A percentile compares a stretch with the other conserved stretches of the same genome.
These are phyloP conservation scores for Alternaria arbusti DNA, from an alignment of 2,329 filamentous ascomycete species.

Conservation along the genomic window DNA sequence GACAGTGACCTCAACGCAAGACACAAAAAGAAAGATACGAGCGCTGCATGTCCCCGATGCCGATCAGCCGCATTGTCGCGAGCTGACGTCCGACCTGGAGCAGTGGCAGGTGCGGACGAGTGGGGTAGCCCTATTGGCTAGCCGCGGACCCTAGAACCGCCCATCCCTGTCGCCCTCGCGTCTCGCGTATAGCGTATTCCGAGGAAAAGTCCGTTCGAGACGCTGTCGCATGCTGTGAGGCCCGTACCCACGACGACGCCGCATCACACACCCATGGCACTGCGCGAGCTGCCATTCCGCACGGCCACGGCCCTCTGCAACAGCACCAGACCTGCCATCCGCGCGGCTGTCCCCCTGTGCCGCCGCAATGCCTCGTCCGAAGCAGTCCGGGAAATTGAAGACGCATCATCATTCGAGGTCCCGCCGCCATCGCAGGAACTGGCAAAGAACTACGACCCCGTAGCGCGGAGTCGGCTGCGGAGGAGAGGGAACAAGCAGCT, in stretches of 20 bases:
- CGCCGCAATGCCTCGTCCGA: constrained; percentile 58
- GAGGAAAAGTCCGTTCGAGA: constrained; percentile 23
- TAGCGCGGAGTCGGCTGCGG: constrained; percentile 54
- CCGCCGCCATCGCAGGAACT: constrained; percentile 49
- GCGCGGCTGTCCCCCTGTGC: constrained; percentile 27
- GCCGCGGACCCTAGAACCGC: constrained; percentile 1
- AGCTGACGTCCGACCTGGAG: constrained; percentile 6
- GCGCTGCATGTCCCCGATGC: not conserved
- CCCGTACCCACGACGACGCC: constrained; percentile 15
- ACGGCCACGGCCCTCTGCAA: constrained; percentile 33
- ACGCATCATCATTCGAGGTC: constrained; percentile 53
- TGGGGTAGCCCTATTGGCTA: constrained; percentile 17
- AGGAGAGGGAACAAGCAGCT: constrained; percentile 50
- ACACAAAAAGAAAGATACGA: not conserved
- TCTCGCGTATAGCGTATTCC: constrained; percentile 13
- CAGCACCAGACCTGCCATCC: constrained; percentile 31
- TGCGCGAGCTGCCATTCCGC: constrained; percentile 46
- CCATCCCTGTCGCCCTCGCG: constrained; percentile 21
- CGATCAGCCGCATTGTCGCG: constrained; percentile 7
- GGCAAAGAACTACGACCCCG: constrained; percentile 57
- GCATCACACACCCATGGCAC: constrained; percentile 39
- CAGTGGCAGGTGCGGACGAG: constrained; percentile 10
- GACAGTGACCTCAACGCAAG: constrained; percentile 5
- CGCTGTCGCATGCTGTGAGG: not conserved
- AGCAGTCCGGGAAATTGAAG: constrained; percentile 55